Percentiles rank a stretch among this genome's conserved stretches.
These are phyloP conservation scores for Thoreauomyces humboldtii DNA, from an alignment of 192 early-diverging fungal species.

Conservation along the genomic window DNA sequence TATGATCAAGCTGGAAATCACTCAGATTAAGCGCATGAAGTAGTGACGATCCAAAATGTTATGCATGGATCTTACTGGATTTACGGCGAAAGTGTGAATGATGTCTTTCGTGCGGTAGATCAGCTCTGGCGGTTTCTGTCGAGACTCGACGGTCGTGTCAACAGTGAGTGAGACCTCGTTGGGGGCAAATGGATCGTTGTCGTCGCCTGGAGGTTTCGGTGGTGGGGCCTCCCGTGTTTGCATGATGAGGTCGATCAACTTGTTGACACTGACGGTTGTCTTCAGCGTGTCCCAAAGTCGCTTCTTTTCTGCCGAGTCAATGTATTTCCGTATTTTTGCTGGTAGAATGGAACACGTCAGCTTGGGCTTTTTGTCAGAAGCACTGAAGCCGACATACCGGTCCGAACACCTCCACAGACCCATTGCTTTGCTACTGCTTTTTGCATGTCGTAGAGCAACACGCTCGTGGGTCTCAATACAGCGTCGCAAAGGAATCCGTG, in stretches of 20 bases:
- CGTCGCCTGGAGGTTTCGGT: not conserved
- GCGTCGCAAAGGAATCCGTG: slow-evolving; percentile 36
- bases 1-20: slow-evolving; percentile 44
- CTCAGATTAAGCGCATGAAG: not conserved
- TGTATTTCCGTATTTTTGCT: slow-evolving; percentile 32
- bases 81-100: slow-evolving; percentile 48
- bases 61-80: slow-evolving; percentile 28
- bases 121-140: slow-evolving; percentile 9
- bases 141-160: not conserved
- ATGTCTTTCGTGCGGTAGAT: slow-evolving; percentile 37
- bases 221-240: slow-evolving; percentile 8
- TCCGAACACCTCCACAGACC: slow-evolving; percentile 23
- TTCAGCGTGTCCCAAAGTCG: slow-evolving; percentile 34
- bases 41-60: no score
- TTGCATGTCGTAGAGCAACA: slow-evolving; percentile 30
- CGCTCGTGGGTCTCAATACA: slow-evolving; percentile 24
- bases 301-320: slow-evolving; percentile 27
- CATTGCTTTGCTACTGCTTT: slow-evolving; percentile 23
- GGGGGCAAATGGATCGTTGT: not conserved
- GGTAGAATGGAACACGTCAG: slow-evolving; percentile 13
- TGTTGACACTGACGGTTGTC: slow-evolving; percentile 29
- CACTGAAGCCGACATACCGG: slow-evolving; percentile 31
- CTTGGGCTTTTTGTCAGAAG: slow-evolving; percentile 19
- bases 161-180: not conserved
- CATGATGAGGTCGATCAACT: slow-evolving; percentile 26